Evolutionary conservation across 495 filamentous ascomycete genomes (phyloP), one percentile per base, ranked within the genome.

Genomic region (Hypoxylon trugodes): DNA sequence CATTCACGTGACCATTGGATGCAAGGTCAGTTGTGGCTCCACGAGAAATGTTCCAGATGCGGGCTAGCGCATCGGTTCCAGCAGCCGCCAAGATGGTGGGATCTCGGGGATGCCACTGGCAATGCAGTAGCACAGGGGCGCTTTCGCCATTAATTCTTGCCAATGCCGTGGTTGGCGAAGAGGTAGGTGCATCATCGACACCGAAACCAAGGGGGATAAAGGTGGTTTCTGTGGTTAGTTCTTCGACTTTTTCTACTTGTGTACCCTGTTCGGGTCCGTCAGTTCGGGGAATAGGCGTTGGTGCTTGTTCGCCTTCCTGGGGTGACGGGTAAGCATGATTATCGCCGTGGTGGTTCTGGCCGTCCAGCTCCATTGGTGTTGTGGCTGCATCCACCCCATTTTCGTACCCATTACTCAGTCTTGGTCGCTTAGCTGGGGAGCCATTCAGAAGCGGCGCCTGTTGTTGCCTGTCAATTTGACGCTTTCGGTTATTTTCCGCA

Each of bases 101-200:
- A 80, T 93, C 87, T 57, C 74, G 76, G 46, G 91, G 91, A 68
- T 89, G 90, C 89, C 90, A 96, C 73, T 87, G 79, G 76, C 86
- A 85, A 48, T 84, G 83, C 62, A 90, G 82, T 79, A 93, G 75
- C 57, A 84, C 74, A 73, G 81, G 79, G 70, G 76, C 78, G 75
- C 77, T 76, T 69, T 69, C 70, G 56, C 68, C 54, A 59, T 72
- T 68, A 30, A 68, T 61, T 69, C 68, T 74, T 59, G 74, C 69
- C 64, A 61, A 69, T 48, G 71, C 64, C 54, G 64, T 65, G 70
- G 59, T 70, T 51, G 72, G 65, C 30, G 70, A 70, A 18, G 65
- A 59, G 7, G 66, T 60, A 26, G 70, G 51, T 47, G 74, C 71
- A 69, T 85, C 82, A 50, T 86, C 84, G 64, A 66, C 26, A 24